Evolutionary conservation across 768 basidiomycete species (phyloP), one percentile per base, ranked within the genome.

Genomic region (Kwoniella botswanensis): DNA sequence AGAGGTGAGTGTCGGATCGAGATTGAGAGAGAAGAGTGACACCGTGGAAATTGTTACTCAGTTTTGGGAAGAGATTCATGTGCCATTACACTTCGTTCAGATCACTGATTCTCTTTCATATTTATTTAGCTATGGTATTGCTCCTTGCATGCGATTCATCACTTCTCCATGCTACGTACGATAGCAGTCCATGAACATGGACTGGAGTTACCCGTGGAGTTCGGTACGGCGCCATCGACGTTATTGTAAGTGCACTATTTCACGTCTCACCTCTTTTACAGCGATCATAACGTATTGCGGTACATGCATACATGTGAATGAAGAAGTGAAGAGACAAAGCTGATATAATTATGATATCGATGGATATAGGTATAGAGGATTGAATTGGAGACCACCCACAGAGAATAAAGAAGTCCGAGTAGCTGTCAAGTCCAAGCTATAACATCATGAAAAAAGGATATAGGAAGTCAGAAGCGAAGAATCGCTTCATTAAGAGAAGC

Each of bases 171-270:
- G 79, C 59, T 81, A 21, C 53, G 79, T 24, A 81, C 77, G 10
- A 79, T 81, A 58, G 79, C 79, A 13, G 79, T 81, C 18, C 77
- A 81, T 63, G 79, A 81, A 55, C 70, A 76, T 15, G 77, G 79
- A 6, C 44, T 81, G 4, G 63, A 75, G 18, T 68, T 81, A 24
- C 79, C 79, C 1, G 63, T 77, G 13, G 77, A 79, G 50, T 81
- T 81, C 52, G 79, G 79, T 41, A 79, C 77, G 24, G 79, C 79
- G 1, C 79, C 79, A 7, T 79, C 79, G 3, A 81, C 79, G 4
- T 56, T 81, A 17, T 62, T 81, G 79, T 78, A 35, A 72, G 78
- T 74, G 17, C 12, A 21, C n/a, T 22, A 35, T 29, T 7, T 44
- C 11, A 42, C 15, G 3, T 26, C 63, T 26, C 3, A 26, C 26